These are phyloP conservation scores for Hypoxylon intermedium DNA, from an alignment of 495 filamentous ascomycete genomes.

Conservation along the genomic window DNA sequence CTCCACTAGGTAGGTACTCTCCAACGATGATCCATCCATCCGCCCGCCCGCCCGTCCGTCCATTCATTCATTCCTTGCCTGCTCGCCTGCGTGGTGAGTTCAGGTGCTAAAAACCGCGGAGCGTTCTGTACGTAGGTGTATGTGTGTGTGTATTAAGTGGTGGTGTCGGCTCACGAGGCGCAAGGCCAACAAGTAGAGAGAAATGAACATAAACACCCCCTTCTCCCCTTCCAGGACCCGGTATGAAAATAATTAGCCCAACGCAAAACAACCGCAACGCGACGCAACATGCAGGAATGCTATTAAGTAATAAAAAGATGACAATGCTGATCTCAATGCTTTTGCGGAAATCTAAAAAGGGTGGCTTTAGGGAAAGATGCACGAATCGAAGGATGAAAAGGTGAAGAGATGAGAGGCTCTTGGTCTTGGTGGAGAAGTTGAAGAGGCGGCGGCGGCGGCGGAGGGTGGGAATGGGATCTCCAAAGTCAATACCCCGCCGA, in stretches of 20 bases:
- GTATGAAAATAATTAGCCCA: no score
- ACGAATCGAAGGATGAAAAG: conserved; percentile 23
- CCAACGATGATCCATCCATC: no score
- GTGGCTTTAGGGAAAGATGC: conserved; percentile 30
- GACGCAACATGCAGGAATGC: conserved; percentile 38
- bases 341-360: conserved; percentile 23
- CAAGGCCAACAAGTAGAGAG: no score
- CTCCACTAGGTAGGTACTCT: no score
- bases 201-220: conserved; percentile 20
- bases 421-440: background rate
- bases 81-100: conserved; percentile 14
- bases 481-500: background rate
- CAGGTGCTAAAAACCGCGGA: no score
- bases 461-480: no score
- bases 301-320: conserved; percentile 29
- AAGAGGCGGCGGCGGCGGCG: conserved; percentile 1
- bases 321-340: conserved; percentile 36
- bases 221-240: conserved; percentile 11
- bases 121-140: no score
- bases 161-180: no score
- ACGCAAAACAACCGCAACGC: no score
- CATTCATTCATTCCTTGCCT: background rate
- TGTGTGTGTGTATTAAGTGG: no score
- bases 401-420: background rate
- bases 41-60: no score